Evolutionary conservation across 1,284 basidiomycete genomes (phyloP), one percentile per base, ranked within the genome.

Genomic region (Pulveroboletus ridleyi): DNA sequence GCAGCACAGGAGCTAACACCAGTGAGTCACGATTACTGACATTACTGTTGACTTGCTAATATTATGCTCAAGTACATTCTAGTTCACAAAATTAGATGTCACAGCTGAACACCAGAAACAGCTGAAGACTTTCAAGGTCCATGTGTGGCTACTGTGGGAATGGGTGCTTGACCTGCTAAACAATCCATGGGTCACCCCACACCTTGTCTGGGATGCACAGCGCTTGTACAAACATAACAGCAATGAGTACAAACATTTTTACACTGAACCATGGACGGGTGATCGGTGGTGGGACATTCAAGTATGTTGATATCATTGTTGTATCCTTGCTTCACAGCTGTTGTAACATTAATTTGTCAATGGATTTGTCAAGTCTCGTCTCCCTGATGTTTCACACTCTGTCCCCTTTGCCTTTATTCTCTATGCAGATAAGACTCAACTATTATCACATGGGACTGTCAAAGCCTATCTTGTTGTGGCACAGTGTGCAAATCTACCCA

Each of bases 351-450:
- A 35, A 35, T 35, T 35, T 35, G 35, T 11, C 11, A 35, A 35
- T 35, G 35, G 11, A 35, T 35, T 13, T 35, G 11, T 35, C 35
- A 35, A 35, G 35, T 35, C 35, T 35, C 11, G 35, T 35, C 35
- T 35, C 35, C 35, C 35, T 35, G 35, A 35, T 13, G 11, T 35
- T 35, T 13, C 14, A 6, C 59, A 66, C 15, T 35, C 64, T n/a
- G 42, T 59, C 5, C 74, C 72, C 1, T 57, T 79, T 6, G 60
- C 57, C 0, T 68, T 75, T 33, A 72, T 76, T 17, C 52, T 85
- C 0, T 85, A 83, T 76, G 79, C 80, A 5, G 80, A 85, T 64
- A 83, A 83, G 63, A 81, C 79, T 6, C 70, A 75, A 14, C 68
- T 85, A 0, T 83, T 79, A 0, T 77, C 76, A 0, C 83, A 83